These are phyloP conservation scores for Hanseniaspora nectarophila DNA, from an alignment of 805 yeast species.

Conservation along the genomic window DNA sequence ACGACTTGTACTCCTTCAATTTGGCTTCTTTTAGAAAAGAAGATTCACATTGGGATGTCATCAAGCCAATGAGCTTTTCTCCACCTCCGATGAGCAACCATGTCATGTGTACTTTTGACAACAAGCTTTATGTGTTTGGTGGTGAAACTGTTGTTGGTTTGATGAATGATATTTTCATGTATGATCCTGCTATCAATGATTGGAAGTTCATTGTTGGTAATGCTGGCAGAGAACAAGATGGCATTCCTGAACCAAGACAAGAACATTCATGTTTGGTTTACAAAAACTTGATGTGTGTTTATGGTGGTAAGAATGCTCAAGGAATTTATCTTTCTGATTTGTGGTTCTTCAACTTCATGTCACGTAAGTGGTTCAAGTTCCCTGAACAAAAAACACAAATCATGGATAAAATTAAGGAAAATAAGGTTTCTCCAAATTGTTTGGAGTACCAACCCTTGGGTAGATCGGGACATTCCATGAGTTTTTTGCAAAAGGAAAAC, in stretches of 20 bases:
- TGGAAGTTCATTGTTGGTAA: constrained; percentile 64
- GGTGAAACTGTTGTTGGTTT: constrained; percentile 71
- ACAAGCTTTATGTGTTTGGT: constrained; percentile 77
- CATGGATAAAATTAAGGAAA: constrained; percentile 27
- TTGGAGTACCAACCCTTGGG: constrained; percentile 45
- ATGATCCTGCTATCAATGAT: constrained; percentile 51
- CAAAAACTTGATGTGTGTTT: constrained; percentile 65
- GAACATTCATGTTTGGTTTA: constrained; percentile 81
- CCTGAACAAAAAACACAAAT: constrained; percentile 24
- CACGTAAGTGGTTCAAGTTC: constrained; percentile 61
- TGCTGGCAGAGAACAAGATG: constrained; percentile 37
- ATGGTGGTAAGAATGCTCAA: constrained; percentile 75
- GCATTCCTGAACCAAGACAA: constrained; percentile 68
- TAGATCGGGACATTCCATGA: constrained; percentile 83
- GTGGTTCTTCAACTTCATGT: constrained; percentile 62
- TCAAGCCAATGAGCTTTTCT: constrained; percentile 40
- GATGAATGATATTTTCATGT: constrained; percentile 67
- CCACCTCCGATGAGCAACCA: constrained; percentile 82
- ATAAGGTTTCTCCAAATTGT: constrained; percentile 12
- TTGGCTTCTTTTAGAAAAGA: constrained; percentile 74
- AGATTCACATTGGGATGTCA: constrained; percentile 70
- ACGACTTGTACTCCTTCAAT: constrained; percentile 78
- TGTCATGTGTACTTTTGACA: constrained; percentile 69
- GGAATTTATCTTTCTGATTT: constrained; percentile 59
- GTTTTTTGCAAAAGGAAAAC: constrained; percentile 47